Percentiles rank a stretch among this genome's conserved stretches.
These are phyloP conservation scores for Pholiota microspora DNA, from an alignment of 768 basidiomycete species.

Conservation along the genomic window DNA sequence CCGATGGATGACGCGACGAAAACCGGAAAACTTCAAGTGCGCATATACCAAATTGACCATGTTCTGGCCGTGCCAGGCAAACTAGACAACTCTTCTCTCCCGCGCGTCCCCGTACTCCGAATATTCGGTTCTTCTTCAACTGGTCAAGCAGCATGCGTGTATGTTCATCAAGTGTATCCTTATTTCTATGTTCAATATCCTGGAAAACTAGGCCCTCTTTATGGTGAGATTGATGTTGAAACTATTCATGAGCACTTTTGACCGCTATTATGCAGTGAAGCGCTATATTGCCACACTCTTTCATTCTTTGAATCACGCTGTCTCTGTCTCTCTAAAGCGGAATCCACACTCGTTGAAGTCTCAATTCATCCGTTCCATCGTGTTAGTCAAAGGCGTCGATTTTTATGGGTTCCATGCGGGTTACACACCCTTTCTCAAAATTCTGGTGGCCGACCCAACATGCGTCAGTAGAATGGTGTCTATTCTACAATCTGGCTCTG, in stretches of 20 bases:
- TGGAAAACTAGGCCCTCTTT: slow-evolving; percentile 58
- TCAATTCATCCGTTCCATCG: slow-evolving; percentile 68
- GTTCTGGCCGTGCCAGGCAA: slow-evolving; percentile 52
- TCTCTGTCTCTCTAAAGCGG: slow-evolving; percentile 77
- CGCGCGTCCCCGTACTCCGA: slow-evolving; percentile 74
- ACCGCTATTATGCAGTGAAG: slow-evolving; percentile 52
- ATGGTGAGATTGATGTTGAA: slow-evolving; percentile 42
- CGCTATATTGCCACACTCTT: slow-evolving; percentile 67
- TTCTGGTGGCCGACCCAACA: slow-evolving; percentile 71
- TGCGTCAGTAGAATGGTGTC: slow-evolving; percentile 67
- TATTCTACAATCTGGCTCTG: slow-evolving; percentile 76
- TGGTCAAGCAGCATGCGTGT: slow-evolving; percentile 79
- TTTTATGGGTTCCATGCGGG: slow-evolving; percentile 94
- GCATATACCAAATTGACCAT: slow-evolving; percentile 65
- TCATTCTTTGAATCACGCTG: slow-evolving; percentile 80
- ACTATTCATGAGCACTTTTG: background rate
- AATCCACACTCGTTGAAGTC: slow-evolving; percentile 58
- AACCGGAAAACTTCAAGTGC: slow-evolving; percentile 33
- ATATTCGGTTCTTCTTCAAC: slow-evolving; percentile 82
- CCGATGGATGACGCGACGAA: background rate
- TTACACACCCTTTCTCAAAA: slow-evolving; percentile 87
- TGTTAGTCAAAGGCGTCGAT: slow-evolving; percentile 90
- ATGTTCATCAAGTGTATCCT: slow-evolving; percentile 92
- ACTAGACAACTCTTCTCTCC: slow-evolving; percentile 63
- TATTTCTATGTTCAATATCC: slow-evolving; percentile 89